These are phyloP conservation scores for Cercospora zeina DNA, from an alignment of 2,329 filamentous ascomycete genomes.

Conservation along the genomic window DNA sequence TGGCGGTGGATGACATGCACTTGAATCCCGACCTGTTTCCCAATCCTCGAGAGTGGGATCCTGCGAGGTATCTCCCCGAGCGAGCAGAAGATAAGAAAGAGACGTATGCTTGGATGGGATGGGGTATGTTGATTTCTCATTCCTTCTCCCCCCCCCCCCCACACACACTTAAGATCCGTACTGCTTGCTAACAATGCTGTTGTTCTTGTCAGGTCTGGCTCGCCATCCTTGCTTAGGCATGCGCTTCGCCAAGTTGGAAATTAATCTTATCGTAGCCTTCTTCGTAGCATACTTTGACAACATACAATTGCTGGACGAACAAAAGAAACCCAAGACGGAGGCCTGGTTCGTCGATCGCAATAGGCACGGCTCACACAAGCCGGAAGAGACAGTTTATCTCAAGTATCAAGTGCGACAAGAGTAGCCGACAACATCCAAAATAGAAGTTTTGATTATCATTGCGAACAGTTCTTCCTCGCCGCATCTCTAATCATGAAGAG, in stretches of 20 bases:
- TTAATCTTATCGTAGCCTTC: conserved; percentile 52
- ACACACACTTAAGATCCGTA: too few species aligned
- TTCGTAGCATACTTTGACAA: conserved; percentile 56
- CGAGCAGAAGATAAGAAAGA: conserved; percentile 52
- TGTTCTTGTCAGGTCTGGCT: conserved; percentile 32
- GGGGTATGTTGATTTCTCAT: conserved; percentile 37
- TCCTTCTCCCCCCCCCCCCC: too few species aligned
- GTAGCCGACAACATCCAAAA: neutral
- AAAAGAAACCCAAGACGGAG: conserved; percentile 39
- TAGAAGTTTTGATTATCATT: neutral
- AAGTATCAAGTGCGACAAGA: conserved; percentile 43
- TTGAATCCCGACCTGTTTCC: conserved; percentile 53
- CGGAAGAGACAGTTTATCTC: conserved; percentile 40
- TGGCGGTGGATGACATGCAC: conserved; percentile 53
- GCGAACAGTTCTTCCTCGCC: too few species aligned
- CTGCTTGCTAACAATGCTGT: neutral
- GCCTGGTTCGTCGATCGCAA: conserved; percentile 45
- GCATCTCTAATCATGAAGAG: conserved; percentile 33
- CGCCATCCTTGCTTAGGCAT: conserved; percentile 49
- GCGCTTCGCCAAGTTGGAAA: conserved; percentile 57
- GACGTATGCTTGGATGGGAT: conserved; percentile 41
- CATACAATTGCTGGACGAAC: conserved; percentile 47
- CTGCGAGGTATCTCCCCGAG: conserved; percentile 50
- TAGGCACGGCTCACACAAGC: conserved; percentile 46
- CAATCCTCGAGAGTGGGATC: conserved; percentile 54